Base-by-base conservation (phyloP, 306 rosid genomes). In the Vigna angularis region DNA sequence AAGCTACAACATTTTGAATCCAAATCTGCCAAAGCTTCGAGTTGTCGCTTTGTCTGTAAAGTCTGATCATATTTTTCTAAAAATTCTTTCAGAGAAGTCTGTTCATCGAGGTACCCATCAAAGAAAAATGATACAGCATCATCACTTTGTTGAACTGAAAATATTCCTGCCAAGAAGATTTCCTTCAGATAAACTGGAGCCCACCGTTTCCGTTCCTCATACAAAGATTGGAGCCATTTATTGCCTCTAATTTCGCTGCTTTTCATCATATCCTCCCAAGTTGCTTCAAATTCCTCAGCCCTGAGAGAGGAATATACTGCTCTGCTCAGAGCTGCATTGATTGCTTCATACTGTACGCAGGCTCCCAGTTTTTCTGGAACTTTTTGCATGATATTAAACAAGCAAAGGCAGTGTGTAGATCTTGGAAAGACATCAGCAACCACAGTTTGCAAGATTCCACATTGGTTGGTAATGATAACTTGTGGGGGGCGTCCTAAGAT, bases 391-490 rank as follows among this genome's bases (percentile, higher is more conserved):
- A 92, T 81, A 67, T 76, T 72, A 13, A 84, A 84, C 30, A 84
- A 65, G 81, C 83, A 88, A 51, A 90, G 79, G 68, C 89, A 92
- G 69, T 84, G 94, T 61, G 88, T 85, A 76, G 93, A 88, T 85
- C 94, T 85, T 11, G 94, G 94, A 69, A 92, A 88, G 75, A 92
- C 97, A 53, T 92, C 91, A 42, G 90, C 83, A 76, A 87, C 79
- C 76, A 74, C 89, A 28, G 84, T 74, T 49, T 90, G 91, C 80
- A 92, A 73, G 45, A 67, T 55, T 50, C 40, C 70, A 74, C 83
- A 87, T 48, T 81, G 90, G 47, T 81, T 73, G 6, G 89, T 82
- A 69, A 92, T 81, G 80, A 92, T 83, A 66, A 81, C 88, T 82
- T 85, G 93, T 14, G 94, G 94, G 69, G 97, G 90, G 66, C 91